Evolutionary conservation across 1,284 basidiomycete genomes (phyloP).

Genomic region (Xanthoconium separans): DNA sequence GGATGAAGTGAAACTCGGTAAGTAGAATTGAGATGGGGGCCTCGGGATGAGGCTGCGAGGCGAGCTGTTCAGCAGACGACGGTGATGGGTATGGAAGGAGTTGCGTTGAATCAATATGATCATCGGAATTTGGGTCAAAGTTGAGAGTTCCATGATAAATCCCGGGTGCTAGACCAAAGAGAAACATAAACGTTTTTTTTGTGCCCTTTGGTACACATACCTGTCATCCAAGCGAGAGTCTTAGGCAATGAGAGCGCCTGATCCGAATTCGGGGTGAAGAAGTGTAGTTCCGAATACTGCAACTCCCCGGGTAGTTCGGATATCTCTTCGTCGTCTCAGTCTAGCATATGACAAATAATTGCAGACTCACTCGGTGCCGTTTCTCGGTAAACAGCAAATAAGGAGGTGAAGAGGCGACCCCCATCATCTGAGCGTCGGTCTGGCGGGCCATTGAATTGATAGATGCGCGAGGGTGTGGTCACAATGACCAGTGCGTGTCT

Average conservation of each 20-base stretch:
- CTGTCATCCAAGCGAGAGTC: conserved; percentile 87
- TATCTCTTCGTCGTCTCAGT: conserved; percentile 59
- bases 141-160: conserved; percentile 82
- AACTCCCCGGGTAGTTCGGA: conserved; percentile 81
- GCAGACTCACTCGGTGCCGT: conserved; percentile 70
- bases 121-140: conserved; percentile 66
- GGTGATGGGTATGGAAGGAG: conserved; percentile 64
- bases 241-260: conserved; percentile 66
- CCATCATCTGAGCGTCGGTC: conserved; percentile 71
- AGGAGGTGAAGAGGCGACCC: conserved; percentile 70
- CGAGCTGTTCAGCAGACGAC: conserved; percentile 28
- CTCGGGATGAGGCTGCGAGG: conserved; percentile 32
- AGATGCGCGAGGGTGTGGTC: conserved; percentile 87
- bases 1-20: conserved; percentile 91
- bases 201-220: conserved; percentile 38
- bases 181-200: conserved; percentile 7
- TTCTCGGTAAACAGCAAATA: conserved; percentile 77
- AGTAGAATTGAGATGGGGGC: conserved; percentile 75
- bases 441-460: conserved; percentile 81
- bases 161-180: conserved; percentile 58
- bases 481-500: conserved; percentile 70
- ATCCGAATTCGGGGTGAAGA: conserved; percentile 69
- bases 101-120: conserved; percentile 76
- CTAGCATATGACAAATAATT: not conserved
- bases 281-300: conserved; percentile 73